Evolutionary conservation across 2,329 filamentous ascomycete species (phyloP), one percentile per base, ranked within the genome.

Genomic region (Metarhizium sp.): DNA sequence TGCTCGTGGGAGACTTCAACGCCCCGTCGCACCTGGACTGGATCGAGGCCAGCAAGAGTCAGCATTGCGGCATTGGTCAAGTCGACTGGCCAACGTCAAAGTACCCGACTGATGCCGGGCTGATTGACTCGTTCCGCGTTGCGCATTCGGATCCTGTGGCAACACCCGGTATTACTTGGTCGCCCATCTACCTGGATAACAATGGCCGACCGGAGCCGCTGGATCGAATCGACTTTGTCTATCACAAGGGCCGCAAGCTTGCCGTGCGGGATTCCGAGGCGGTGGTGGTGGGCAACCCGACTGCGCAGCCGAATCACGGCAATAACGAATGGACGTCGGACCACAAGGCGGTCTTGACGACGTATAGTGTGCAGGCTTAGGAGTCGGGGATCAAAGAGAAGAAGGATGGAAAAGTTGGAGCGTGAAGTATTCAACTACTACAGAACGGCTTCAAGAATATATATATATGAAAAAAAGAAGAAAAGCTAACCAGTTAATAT

Each of bases 1-100:
- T 74, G 14, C 54, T 74, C 0, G 59, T 68, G 1, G 72, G 72
- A 7, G 71, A 74, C 58, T 70, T 73, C 55, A 74, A 74, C 57
- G 70, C 72, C 0, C 71, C 72, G 0, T 74, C 72, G 7, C 71
- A 74, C 34, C 63, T 73, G 4, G 72, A 74, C 62, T 74, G 66
- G 61, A 66, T 63, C 6, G 66, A 69, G 2, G 61, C 59, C 6
- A 54, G 62, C 1, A 60, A 60, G 40, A 59, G 66, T 4, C 63
- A 63, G 59, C 64, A 73, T 61, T 73, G 71, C 55, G 71, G 69
- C 6, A 64, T 66, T 47, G 61, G 56, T 1, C 51, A 59, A 25
- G 58, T 72, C 2, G 57, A 56, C 5, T 73, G 71, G 71, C 71
- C 71, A 2, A 70, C 69, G 0, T 73, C 71, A 0, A 57, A 61